Evolutionary conservation across 352 stramenopile species (phyloP).

Genomic region (Globisporangium acanthophoron): DNA sequence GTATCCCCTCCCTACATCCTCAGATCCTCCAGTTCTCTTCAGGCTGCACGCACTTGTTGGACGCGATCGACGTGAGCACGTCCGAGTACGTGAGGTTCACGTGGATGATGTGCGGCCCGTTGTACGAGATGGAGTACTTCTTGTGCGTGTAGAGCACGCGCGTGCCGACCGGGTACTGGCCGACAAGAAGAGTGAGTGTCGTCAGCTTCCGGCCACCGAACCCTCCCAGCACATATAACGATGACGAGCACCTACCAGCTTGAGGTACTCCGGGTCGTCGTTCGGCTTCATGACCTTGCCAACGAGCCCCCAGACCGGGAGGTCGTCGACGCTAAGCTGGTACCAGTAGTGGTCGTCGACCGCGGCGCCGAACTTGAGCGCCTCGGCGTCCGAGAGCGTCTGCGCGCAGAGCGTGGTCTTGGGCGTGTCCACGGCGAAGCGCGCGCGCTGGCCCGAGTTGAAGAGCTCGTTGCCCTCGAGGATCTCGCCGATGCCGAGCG

Average conservation of each 20-base stretch:
- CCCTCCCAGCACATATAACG: background rate
- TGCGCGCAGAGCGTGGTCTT: conserved; percentile 72
- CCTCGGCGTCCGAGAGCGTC: conserved; percentile 63
- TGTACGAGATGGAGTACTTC: conserved; percentile 96
- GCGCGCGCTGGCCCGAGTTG: conserved; percentile 86
- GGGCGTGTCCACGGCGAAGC: conserved; percentile 67
- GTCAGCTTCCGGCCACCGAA: background rate
- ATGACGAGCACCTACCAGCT: conserved; percentile 34
- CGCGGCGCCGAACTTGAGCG: conserved; percentile 72
- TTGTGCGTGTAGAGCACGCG: conserved; percentile 96
- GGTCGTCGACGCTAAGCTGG: conserved; percentile 98
- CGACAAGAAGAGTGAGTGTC: background rate
- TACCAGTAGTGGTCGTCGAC: conserved; percentile 98
- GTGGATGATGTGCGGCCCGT: conserved; percentile 96
- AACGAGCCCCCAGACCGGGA: conserved; percentile 98
- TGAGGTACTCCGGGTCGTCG: conserved; percentile 75
- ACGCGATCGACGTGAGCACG: conserved; percentile 71
- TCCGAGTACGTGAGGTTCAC: conserved; percentile 97
- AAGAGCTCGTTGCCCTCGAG: conserved; percentile 94
- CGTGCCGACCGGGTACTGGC: conserved; percentile 65
- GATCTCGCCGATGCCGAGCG: conserved; percentile 92
- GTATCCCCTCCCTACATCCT: background rate
- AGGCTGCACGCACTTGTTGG: conserved; percentile 54
- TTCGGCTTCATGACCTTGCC: conserved; percentile 93
- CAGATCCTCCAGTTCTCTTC: background rate